Evolutionary conservation across 148 eudicot genomes (phyloP), one percentile per base, ranked within the genome.

Genomic region (Persicaria tinctoria): DNA sequence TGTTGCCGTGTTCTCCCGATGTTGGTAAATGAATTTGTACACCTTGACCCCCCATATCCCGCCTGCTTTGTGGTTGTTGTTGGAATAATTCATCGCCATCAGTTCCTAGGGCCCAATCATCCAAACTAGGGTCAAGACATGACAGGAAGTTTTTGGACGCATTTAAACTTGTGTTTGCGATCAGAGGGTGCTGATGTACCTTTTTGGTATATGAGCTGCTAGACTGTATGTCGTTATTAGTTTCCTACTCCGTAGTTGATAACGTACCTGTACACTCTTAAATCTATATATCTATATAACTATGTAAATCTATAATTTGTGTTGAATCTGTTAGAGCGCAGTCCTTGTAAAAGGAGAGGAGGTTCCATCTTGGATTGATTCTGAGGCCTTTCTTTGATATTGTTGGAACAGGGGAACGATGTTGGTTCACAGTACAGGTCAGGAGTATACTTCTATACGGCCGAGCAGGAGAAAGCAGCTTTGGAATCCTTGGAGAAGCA

Each of bases 401-500:
- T 66, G 48, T 13, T 66, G n/a, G 18, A 23, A 10, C 73, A 71
- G 73, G 73, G 73, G 14, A 71, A 71, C 47, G 73, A 71, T 48
- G 73, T 71, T 8, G 73, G 73, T 27, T n/a, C 73, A 27, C 73
- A 71, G 6, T 71, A 71, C 5, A 47, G 73, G 16, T 71, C 73
- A 46, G 73, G 73, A 48, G 46, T 71, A 47, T 71, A 71, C 73
- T 47, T 71, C 54, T 71, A 71, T n/a, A 71, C 73, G 9, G 53
- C 73, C 13, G 73, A 71, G 38, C 73, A 71, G 55, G 73, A 71
- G 41, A 71, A 71, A 71, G 41, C 41, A 23, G 73, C 73, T 20
- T 46, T 17, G 73, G 73, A 71, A 18, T 71, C 73, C 51, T 46
- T 71, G 54, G 73, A 71, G 54, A 71, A 71, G 73, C 73, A 71